Percentiles rank a stretch among this genome's conserved stretches.
Evolutionary conservation across 176 grass and related monocot genomes (phyloP).

Genomic region (Eremochloa ophiuroides): DNA sequence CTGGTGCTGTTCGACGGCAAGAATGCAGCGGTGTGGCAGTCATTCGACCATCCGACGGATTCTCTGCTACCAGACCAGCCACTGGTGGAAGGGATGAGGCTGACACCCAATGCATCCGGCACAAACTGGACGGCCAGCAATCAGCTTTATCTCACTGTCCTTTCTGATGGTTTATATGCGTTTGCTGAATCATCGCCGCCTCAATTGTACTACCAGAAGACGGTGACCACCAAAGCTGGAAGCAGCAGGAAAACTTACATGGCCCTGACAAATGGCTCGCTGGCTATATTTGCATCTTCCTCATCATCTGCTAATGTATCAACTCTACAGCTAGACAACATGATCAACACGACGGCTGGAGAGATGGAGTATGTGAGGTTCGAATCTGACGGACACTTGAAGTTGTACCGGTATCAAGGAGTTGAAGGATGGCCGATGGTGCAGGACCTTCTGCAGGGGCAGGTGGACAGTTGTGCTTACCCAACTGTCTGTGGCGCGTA

Average conservation of each 20-base stretch:
- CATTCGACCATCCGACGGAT: slow-evolving; percentile 39
- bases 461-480: neutral
- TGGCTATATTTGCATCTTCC: neutral
- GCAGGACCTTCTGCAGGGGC: neutral
- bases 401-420: neutral
- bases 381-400: neutral
- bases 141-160: slow-evolving; percentile 21
- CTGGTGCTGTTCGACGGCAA: slow-evolving; percentile 25
- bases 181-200: slow-evolving; percentile 17
- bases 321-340: neutral
- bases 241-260: neutral
- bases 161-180: slow-evolving; percentile 10
- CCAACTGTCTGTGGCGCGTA: neutral
- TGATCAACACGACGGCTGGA: neutral
- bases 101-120: neutral
- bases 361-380: neutral
- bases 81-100: slow-evolving; percentile 3
- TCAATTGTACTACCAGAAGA: slow-evolving; percentile 17
- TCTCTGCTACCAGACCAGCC: slow-evolving; percentile 24
- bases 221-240: neutral
- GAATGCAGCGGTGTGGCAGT: slow-evolving; percentile 40
- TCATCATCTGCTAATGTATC: neutral
- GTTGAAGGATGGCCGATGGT: neutral
- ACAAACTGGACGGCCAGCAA: neutral
- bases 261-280: neutral